Evolutionary conservation across 2,329 filamentous ascomycete species (phyloP), one percentile per base, ranked within the genome.

Genomic region (Fusarium staphyleae): DNA sequence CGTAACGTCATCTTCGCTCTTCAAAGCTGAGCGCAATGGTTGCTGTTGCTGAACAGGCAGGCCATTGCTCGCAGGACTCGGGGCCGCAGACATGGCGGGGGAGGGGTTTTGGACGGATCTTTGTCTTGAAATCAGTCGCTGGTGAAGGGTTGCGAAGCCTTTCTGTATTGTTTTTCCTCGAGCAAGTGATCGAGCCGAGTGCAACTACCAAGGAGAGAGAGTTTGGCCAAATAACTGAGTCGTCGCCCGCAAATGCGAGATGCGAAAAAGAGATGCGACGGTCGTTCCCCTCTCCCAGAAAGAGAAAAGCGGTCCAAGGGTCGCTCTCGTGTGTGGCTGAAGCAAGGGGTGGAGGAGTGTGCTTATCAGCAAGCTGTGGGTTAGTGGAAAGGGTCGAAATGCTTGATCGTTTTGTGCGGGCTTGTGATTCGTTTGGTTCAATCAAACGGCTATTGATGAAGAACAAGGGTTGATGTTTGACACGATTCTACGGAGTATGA

Each of bases 11-110:
- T 77, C 75, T 24, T 80, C 78, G 12, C 61, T 66, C 66, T 79
- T 80, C 60, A 79, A 66, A 18, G 75, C 77, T 30, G 77, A 78
- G 39, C 75, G 75, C 45, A 78, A 66, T 6, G 75, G 74, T 53
- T 62, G 64, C 52, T 59, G 62, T 35, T 56, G 57, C 32, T 52
- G 56, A 22, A 43, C 40, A 55, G 54, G 28, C 32, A 28, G 39
- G 49, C 60, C 58, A 44, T 65, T 63, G 48, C 47, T 56, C 57
- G 66, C 61, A 54, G 63, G 55, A 51, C 47, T 63, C 26, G 62
- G 49, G 35, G 52, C 52, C 29, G 67, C 61, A 63, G 70, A 61
- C 67, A 71, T 71, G 62, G 55, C 47, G 52, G 48, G 51, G 46
- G 29, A 45, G 19, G 37, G 48, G 40, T 29, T 50, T 48, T 28